Percentiles rank a stretch among this genome's conserved stretches.
phyloP scores from a whole-genome alignment of 2,329 filamentous ascomycete species.

The Apiospora koreana region DNA sequence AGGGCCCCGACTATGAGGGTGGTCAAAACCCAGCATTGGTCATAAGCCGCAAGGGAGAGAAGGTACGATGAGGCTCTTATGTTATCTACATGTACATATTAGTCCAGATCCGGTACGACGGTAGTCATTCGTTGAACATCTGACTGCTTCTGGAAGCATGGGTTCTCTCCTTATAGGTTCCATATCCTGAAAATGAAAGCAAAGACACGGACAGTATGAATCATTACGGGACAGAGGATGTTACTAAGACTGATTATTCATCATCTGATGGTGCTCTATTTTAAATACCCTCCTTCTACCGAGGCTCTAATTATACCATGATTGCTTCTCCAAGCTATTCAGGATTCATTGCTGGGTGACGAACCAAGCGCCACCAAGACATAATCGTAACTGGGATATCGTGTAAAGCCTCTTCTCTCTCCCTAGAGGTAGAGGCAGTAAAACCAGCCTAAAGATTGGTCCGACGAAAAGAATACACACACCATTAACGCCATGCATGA shows the following conservation, averaged over 20 bases:
- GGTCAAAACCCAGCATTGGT: neutral
- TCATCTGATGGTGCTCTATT: neutral
- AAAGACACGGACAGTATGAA: too few species aligned
- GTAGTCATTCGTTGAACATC: neutral
- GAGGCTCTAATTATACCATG: slow-evolving; percentile 3
- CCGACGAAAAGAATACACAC: neutral
- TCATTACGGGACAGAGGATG: neutral
- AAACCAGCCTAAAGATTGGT: slow-evolving; percentile 1
- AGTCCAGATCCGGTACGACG: too few species aligned
- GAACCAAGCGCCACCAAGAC: neutral
- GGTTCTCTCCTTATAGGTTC: too few species aligned
- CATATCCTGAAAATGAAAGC: too few species aligned
- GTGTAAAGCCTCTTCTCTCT: neutral
- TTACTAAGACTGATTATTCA: neutral
- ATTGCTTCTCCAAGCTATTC: slow-evolving; percentile 6
- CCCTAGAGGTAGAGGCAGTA: neutral
- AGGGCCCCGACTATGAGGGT: neutral
- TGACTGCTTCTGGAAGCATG: neutral
- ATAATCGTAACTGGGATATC: slow-evolving; percentile 6
- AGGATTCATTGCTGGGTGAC: neutral
- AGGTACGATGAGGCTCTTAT: neutral
- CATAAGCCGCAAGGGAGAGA: neutral
- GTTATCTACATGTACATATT: too few species aligned
- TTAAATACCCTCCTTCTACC: neutral
- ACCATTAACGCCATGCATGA: neutral